Base-by-base conservation (phyloP, 2,329 filamentous ascomycete species). In the Aspergillus japonicus region DNA sequence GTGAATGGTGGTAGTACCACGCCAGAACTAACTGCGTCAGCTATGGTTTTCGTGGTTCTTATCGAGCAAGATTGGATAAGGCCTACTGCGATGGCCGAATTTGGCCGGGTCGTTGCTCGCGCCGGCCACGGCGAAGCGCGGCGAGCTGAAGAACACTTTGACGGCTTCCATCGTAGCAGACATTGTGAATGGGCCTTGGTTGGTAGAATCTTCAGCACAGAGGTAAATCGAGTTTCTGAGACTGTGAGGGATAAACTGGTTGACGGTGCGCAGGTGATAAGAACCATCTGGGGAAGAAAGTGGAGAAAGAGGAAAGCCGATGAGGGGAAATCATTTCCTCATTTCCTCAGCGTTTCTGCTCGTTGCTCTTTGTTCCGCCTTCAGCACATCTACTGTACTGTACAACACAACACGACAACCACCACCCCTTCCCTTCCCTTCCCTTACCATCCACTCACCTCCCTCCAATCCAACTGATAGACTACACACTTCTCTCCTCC, bases 91-190 rank as follows among this genome's bases (percentile, higher is more conserved):
- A 77, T 96, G 89, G 24, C 95, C 94, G 71, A 90, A 97, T 76
- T 96, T 97, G 72, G 82, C 80, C 47, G 89, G 82, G 77, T 96
- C 92, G 55, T 90, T 90, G 73, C 89, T 94, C 42, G 94, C 94
- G 69, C 94, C 94, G 21, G 93, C 92, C 29, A 97, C 94, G 60
- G 94, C 93, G 75, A 94, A 96, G 66, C 84, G 82, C 26, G 89
- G 85, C 7, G 89, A 89, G 3, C 86, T 83, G 80, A 97, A 96
- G 83, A 97, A 97, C 12, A 83, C 82, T 64, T 86, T 87, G 50
- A 92, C 87, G 50, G 89, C 85, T 19, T 70, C 69, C 71, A 74
- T 74, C 6, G 19, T 58, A 42, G 44, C 42, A 35, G 39, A 23
- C 56, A 49, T 47, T 16, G 39, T 19, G 31, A 29, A 14, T 48